Evolutionary conservation across 352 stramenopile genomes (phyloP), one percentile per base, ranked within the genome.

Genomic region (Globisporangium middletonii): DNA sequence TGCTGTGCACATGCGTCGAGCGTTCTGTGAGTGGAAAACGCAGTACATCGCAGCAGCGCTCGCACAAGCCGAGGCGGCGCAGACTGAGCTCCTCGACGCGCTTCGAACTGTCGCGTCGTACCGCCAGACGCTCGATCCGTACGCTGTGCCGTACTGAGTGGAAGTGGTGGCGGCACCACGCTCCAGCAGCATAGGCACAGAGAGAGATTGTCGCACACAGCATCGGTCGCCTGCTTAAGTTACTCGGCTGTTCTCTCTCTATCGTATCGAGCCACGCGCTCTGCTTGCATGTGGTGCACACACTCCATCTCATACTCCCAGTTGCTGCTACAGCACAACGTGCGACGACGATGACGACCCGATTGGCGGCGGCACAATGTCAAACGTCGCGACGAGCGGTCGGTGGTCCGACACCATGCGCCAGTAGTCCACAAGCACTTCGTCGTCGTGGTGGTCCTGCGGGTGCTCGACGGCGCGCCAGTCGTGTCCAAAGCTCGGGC

Each of bases 351-450:
- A 15, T 3, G 28, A 46, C 23, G 47, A 49, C 0, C 33, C 33
- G 3, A 38, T 0, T 9, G 33, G 33, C 33, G 58, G 42, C 6
- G 58, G 28, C 12, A 70, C 13, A 27, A 88, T 63, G 30, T 88
- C 64, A 49, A 90, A 90, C n/a, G 60, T 72, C 23, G 77, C 73
- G 30, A 90, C 75, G 3, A 90, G 69, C 43, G 80, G 80, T 1
- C 80, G 72, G 64, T 90, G 80, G 62, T 90, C 79, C 51, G 84
- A 94, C 46, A 94, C 74, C 65, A 92, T 74, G 30, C 79, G 72
- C 84, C 84, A 94, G 55, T 92, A 92, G 62, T 94, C 76, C 51
- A 94, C 80, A 49, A 88, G 67, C 53, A 73, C 69, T 53, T 86
- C 62, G 27, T 88, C 77, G 38, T 87, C 74, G 23, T 59, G 59